Base-by-base conservation (phyloP, 441 rosid genomes). In the Erodium trifolium region DNA sequence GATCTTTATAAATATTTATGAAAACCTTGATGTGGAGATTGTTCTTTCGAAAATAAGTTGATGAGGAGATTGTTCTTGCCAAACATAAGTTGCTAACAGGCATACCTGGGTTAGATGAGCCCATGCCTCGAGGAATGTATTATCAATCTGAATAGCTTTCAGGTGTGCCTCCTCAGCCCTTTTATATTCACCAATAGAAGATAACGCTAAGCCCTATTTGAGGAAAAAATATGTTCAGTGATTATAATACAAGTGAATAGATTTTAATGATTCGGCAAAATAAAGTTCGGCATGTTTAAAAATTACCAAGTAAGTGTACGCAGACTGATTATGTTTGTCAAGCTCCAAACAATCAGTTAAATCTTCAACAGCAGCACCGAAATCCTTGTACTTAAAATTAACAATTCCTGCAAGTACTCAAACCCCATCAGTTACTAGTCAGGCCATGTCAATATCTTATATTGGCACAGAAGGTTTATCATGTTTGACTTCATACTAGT, bases 341-440 rank as follows among this genome's bases (percentile, higher is more conserved):
- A 90, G 86, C 87, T 80, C 82, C 86, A 95, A 81, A 78, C 97
- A 92, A 69, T 82, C 78, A 76, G 96, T 86, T 66, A 95, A 80
- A 81, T 95, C 99, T 60, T 86, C 85, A 75, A 90, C 85, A 51
- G 98, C 90, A 81, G 97, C 91, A 80, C 79, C 76, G 76, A 86
- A 95, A 85, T 89, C 97, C 84, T 90, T 95, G 70, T 88, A 90
- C 85, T 86, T 95, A 82, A 87, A 95, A 83, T 89, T 89, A 68
- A 95, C 88, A 69, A 92, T 92, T 76, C 99, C 98, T 95, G 88
- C 81, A 84, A 66, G 63, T 70, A 77, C 76, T 69, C 69, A 29
- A 69, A 78, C 55, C 71, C 53, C 72, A 68, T 45, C 41, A 10
- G 55, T 65, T 39, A 17, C 14, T 49, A 10, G 55, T 65, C 53